A percentile compares a stretch with the other conserved stretches of the same genome.
These are phyloP conservation scores for Lipomyces sp. DNA, from an alignment of 805 yeast genomes.

Conservation along the genomic window DNA sequence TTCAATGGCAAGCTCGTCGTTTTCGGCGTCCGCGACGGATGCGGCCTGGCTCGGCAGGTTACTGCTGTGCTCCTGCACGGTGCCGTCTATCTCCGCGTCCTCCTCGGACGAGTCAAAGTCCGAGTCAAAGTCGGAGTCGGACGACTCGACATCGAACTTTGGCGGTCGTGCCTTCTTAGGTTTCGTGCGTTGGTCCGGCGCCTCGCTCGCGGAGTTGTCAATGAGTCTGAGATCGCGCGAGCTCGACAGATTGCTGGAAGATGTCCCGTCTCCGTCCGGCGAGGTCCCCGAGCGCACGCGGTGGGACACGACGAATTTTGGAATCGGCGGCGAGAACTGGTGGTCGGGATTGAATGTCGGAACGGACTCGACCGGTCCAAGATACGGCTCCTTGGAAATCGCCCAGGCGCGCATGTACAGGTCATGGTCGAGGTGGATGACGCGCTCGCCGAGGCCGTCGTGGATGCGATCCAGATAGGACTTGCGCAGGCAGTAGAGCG, in stretches of 20 bases:
- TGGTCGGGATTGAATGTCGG: conserved; percentile 15
- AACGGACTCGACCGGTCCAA: background rate
- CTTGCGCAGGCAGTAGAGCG: conserved; percentile 18
- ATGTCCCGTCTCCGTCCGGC: background rate
- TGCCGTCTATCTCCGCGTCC: conserved; percentile 12
- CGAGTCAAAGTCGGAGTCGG: conserved; percentile 24
- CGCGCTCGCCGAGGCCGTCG: conserved; percentile 28
- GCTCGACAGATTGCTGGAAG: background rate
- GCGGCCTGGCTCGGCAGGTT: background rate
- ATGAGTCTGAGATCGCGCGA: background rate
- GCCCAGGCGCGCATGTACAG: conserved; percentile 20
- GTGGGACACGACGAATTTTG: conserved; percentile 17
- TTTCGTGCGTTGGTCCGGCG: background rate
- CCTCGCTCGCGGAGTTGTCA: background rate
- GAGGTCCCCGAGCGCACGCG: background rate
- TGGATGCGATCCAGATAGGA: conserved; percentile 18
- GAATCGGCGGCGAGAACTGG: conserved; percentile 23
- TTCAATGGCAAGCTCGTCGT: conserved; percentile 42
- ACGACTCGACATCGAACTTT: background rate
- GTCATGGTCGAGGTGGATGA: conserved; percentile 17
- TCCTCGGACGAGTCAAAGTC: conserved; percentile 17
- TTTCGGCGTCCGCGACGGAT: conserved; percentile 40
- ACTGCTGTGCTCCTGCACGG: conserved; percentile 2
- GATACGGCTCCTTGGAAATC: background rate
- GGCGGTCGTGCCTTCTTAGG: background rate